A percentile compares a stretch with the other conserved stretches of the same genome.
Conservation (phyloP, 495 filamentous ascomycete genomes). For the Pyronema omphalodes region DNA sequence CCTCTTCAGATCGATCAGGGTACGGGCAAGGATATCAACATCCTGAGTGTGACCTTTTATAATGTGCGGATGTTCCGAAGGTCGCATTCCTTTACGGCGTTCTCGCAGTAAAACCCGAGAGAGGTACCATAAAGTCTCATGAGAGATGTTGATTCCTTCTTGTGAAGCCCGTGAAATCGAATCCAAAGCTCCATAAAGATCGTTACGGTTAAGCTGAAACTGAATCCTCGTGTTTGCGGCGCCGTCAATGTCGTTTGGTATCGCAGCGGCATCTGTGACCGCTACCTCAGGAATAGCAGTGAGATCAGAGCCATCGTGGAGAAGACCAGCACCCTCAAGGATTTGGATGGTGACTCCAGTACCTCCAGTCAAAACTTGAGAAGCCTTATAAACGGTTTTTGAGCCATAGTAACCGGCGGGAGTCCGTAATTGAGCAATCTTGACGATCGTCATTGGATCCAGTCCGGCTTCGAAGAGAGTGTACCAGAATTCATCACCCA, state of each 20-base stretch:
- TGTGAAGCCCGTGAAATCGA: neutral
- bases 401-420: slow-evolving; percentile 9
- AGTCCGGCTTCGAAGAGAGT: slow-evolving; percentile 7
- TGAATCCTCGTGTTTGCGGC: neutral
- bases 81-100: slow-evolving; percentile 7
- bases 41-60: slow-evolving; percentile 7
- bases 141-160: slow-evolving; percentile 6
- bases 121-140: slow-evolving; percentile 11
- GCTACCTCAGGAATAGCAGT: neutral
- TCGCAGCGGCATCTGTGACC: neutral
- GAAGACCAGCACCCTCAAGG: slow-evolving; percentile 9
- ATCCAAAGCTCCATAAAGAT: neutral
- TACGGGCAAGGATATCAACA: slow-evolving; percentile 7
- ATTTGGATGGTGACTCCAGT: slow-evolving; percentile 10
- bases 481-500: slow-evolving; percentile 21
- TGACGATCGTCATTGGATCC: slow-evolving; percentile 8
- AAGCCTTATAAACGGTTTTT: slow-evolving; percentile 11
- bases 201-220: neutral
- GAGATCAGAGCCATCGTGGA: slow-evolving; percentile 2
- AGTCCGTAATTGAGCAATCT: slow-evolving; percentile 12
- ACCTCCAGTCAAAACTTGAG: slow-evolving; percentile 8
- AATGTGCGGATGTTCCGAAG: slow-evolving; percentile 1
- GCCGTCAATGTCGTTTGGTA: neutral
- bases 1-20: slow-evolving; percentile 16
- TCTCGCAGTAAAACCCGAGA: slow-evolving; percentile 9